Base-by-base conservation (phyloP, 108 stramenopile species). In the Bacterosira constricta region DNA sequence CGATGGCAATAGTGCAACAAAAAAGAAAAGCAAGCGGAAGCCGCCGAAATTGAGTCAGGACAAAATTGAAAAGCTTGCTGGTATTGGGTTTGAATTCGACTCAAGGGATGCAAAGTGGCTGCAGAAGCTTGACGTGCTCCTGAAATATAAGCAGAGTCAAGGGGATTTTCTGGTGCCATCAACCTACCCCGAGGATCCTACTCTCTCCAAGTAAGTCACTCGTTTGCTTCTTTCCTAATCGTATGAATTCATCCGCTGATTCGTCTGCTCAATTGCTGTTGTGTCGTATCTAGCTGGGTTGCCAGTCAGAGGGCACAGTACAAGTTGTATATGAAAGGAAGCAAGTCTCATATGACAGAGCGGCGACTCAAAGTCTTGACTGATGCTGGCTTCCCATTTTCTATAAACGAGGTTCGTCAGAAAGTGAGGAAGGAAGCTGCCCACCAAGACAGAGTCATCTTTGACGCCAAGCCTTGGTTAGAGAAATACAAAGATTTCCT, bases 91-190 rank as follows among this genome's bases (percentile, higher is more conserved):
- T 39, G 75, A 76, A 35, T 76, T 76, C 45, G 75, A 77, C 36
- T 41, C 68, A 25, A 57, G 76, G 50, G 76, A 77, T 53, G 76
- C 69, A 12, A 77, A 77, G 23, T 77, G 76, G 76, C 54, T 70
- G 9, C 68, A 69, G 35, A 77, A 69, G 47, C 38, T 77, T 35
- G 76, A 77, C 12, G 45, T 64, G 20, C 51, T 77, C 30, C n/a
- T 57, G 32, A 34, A 64, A 21, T 77, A 77, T 46, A 77, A 77
- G 53, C 12, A 77, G 21, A 21, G 38, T 4, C 68, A 77, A 21
- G 76, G 68, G 21, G 76, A 76, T 50, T 70, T 41, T 30, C 36
- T 77, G 3, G 76, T 77, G 17, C 76, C 69, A 9, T 69, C 76
- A 12, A 64, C 39, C 21, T 77, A 69, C 41, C 56, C 55, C 42